Conservation (phyloP, 495 filamentous ascomycete species). For the Lasiosphaeria hispida region DNA sequence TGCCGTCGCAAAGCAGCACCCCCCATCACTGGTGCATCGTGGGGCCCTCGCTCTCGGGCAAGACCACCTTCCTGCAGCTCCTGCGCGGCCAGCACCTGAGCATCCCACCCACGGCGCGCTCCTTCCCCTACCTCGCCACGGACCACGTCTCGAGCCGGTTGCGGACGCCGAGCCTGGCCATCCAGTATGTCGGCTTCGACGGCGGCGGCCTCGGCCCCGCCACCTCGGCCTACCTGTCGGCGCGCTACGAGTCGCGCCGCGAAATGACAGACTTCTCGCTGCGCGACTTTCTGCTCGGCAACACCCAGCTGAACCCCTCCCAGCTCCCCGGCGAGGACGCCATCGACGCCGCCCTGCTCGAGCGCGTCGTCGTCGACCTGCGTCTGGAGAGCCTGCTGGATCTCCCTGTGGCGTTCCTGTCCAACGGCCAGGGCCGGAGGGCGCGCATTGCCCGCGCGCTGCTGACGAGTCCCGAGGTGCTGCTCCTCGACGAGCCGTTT, state of each 20-base stretch:
- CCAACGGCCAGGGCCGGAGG: conserved; percentile 87
- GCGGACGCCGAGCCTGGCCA: conserved; percentile 58
- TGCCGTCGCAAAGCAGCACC: conserved; percentile 50
- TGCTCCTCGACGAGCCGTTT: conserved; percentile 92
- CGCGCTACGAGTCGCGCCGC: conserved; percentile 84
- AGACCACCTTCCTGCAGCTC: conserved; percentile 74
- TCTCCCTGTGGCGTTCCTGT: conserved; percentile 82
- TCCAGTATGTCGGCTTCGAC: conserved; percentile 82
- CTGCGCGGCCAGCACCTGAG: conserved; percentile 71
- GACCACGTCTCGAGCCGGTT: conserved; percentile 56
- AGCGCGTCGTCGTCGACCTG: conserved; percentile 63
- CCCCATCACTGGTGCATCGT: conserved; percentile 72
- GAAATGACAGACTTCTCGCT: conserved; percentile 88
- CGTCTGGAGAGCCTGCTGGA: conserved; percentile 61
- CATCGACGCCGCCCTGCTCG: conserved; percentile 46
- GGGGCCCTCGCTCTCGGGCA: conserved; percentile 65
- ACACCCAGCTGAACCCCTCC: conserved; percentile 67
- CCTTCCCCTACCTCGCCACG: conserved; percentile 70
- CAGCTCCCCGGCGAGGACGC: conserved; percentile 44
- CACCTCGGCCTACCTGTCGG: conserved; percentile 76
- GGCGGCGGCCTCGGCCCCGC: conserved; percentile 42
- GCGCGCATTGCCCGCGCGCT: conserved; percentile 85
- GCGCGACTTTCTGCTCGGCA: conserved; percentile 70
- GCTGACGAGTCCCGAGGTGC: conserved; percentile 70
- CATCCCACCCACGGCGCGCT: conserved; percentile 67